These are phyloP conservation scores for Heimioporus punctisporus DNA, from an alignment of 1,284 basidiomycete genomes.

Conservation along the genomic window DNA sequence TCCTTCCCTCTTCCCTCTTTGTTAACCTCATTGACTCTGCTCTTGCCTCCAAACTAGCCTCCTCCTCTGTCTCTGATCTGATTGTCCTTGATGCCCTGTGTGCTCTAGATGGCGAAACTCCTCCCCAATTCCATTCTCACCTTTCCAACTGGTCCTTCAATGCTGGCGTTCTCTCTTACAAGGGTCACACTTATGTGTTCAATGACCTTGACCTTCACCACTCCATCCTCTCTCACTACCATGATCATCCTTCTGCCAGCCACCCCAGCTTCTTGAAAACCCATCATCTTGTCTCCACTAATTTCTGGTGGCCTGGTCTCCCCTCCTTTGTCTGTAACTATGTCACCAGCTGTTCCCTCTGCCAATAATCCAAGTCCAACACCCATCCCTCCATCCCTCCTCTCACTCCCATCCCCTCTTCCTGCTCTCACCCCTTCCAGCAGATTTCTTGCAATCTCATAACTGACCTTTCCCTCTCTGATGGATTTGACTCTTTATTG, in stretches of 20 bases:
- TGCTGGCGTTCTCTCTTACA: not conserved
- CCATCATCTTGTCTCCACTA: not conserved
- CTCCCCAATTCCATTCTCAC: not conserved
- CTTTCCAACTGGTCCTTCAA: not conserved
- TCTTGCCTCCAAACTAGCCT: not conserved
- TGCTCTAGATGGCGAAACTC: not conserved
- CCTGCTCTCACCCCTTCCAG: not conserved
- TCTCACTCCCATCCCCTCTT: too few relatives aligned
- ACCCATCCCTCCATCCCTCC: not conserved
- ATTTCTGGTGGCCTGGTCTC: not conserved
- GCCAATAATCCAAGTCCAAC: conserved; percentile 1
- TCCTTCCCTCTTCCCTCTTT: not conserved
- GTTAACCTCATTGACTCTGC: not conserved
- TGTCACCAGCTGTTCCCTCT: not conserved
- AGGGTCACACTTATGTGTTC: not conserved
- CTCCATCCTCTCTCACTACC: not conserved
- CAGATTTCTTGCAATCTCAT: not conserved
- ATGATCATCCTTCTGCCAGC: not conserved
- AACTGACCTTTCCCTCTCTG: not conserved
- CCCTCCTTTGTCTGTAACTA: not conserved
- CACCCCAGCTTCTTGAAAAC: not conserved
- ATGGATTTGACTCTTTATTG: not conserved
- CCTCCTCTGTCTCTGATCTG: not conserved
- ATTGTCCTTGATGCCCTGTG: not conserved
- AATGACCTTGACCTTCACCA: not conserved